These are phyloP conservation scores for Fusarium nygamai DNA, from an alignment of 2,329 filamentous ascomycete genomes.

Conservation along the genomic window DNA sequence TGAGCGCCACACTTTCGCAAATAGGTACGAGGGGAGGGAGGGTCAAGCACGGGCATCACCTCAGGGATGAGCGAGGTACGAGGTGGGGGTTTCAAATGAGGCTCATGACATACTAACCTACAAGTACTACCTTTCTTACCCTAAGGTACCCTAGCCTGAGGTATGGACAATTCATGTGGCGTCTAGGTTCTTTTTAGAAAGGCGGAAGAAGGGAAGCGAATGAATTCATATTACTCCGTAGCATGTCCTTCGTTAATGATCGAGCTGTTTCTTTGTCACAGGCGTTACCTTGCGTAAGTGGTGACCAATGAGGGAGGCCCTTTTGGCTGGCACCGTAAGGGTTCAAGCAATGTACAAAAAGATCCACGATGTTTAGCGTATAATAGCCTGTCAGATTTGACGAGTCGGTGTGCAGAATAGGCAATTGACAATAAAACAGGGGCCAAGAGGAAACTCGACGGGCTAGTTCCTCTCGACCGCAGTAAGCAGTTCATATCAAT, in stretches of 20 bases:
- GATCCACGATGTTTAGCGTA: not conserved
- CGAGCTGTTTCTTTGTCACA: not conserved
- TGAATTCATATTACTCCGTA: not conserved
- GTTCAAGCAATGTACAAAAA: not conserved
- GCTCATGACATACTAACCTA: not conserved
- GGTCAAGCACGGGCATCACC: not conserved
- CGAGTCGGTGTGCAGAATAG: constrained; percentile 33
- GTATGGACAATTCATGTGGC: not conserved
- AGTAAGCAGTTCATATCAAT: not conserved
- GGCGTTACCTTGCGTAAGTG: not conserved
- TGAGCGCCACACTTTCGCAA: constrained; percentile 22
- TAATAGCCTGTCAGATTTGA: not conserved
- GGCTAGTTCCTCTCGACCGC: not conserved
- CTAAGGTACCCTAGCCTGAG: not conserved
- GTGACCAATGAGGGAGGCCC: too few relatives aligned
- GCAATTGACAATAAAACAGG: constrained; percentile 16
- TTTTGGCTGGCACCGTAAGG: not conserved
- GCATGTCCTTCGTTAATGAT: not conserved
- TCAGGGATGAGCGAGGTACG: not conserved
- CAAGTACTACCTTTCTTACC: not conserved
- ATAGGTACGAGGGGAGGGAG: not conserved
- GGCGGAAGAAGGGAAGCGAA: not conserved
- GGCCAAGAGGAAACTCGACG: not conserved
- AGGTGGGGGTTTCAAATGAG: constrained; percentile 15
- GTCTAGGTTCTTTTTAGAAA: not conserved